These are phyloP conservation scores for Lentithecium fluviatile DNA, from an alignment of 495 filamentous ascomycete species.

Conservation along the genomic window DNA sequence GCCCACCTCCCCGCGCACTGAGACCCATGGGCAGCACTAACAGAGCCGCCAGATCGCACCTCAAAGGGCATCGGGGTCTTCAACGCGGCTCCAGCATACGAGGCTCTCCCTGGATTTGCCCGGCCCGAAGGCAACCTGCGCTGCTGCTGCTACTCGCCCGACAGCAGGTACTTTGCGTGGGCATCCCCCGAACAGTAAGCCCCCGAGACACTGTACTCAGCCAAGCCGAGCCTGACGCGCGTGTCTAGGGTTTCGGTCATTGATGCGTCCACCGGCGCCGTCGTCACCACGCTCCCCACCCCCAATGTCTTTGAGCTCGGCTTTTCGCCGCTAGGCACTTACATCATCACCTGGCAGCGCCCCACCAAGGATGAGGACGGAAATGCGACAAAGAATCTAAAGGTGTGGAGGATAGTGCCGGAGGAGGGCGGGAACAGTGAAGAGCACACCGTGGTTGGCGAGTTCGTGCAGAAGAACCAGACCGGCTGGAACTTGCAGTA, in stretches of 20 bases:
- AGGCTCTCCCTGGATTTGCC: slow-evolving; percentile 76
- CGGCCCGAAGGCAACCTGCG: slow-evolving; percentile 90
- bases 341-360: slow-evolving; percentile 94
- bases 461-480: slow-evolving; percentile 91
- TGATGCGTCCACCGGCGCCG: slow-evolving; percentile 75
- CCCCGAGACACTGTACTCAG: neutral
- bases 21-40: slow-evolving; percentile 6
- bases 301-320: slow-evolving; percentile 87
- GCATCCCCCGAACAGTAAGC: slow-evolving; percentile 76
- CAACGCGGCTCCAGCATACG: slow-evolving; percentile 85
- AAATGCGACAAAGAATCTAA: slow-evolving; percentile 90
- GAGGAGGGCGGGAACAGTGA: slow-evolving; percentile 45
- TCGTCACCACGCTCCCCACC: slow-evolving; percentile 70
- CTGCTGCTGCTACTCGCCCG: slow-evolving; percentile 91
- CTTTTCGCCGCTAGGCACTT: slow-evolving; percentile 90
- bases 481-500: slow-evolving; percentile 98
- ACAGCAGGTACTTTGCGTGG: slow-evolving; percentile 94
- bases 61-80: slow-evolving; percentile 93
- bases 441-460: slow-evolving; percentile 73
- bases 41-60: slow-evolving; percentile 66
- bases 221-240: slow-evolving; percentile 11
- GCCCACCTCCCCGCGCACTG: slow-evolving; percentile 2
- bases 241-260: slow-evolving; percentile 68
- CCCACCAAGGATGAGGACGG: slow-evolving; percentile 88
- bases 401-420: slow-evolving; percentile 83